Evolutionary conservation across 2,329 filamentous ascomycete genomes (phyloP), one percentile per base, ranked within the genome.

Genomic region (Cryoendolithus antarcticus): DNA sequence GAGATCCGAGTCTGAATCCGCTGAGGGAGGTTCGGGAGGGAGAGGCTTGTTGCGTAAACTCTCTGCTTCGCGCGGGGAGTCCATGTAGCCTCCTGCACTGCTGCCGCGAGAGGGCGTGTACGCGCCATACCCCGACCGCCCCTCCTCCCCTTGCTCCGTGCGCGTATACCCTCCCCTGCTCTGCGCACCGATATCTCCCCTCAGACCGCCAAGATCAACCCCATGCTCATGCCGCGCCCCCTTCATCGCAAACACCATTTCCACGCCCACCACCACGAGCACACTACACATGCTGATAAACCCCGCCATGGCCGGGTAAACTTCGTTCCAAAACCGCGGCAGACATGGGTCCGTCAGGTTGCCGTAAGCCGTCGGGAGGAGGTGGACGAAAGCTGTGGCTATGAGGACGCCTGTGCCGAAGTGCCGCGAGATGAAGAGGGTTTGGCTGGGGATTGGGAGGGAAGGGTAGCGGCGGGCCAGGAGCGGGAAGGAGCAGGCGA

Each of bases 221-320:
- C 64, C 61, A 53, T 79, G 75, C 35, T 69, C 66, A 54, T 79
- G 75, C 10, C 67, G 67, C 6, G 74, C 75, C 4, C 76, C 76
- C 54, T 72, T 71, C 38, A 80, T 82, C 0, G 86, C 86, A 49
- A 96, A 79, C 58, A 86, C 86, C 64, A 91, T 93, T 60, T 96
- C 89, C 38, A 95, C 72, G 2, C 77, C 74, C 5, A 93, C 84
- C 3, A 95, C 86, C 3, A 82, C 65, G 43, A 93, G 70, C n/a
- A 85, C 82, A 8, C 82, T 78, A 7, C 78, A 61, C 82, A 93
- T 89, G 40, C 84, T 82, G 34, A 93, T 74, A 35, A 91, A 69
- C 2, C 86, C 86, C 0, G 85, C 77, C 57, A 93, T 79, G 4
- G 84, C 83, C 34, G 71, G 74, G 58, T 91, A 93, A n/a, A 74